Evolutionary conservation across 371 early-diverging fungal genomes (phyloP).

Genomic region (Rhizomucor miehei): DNA sequence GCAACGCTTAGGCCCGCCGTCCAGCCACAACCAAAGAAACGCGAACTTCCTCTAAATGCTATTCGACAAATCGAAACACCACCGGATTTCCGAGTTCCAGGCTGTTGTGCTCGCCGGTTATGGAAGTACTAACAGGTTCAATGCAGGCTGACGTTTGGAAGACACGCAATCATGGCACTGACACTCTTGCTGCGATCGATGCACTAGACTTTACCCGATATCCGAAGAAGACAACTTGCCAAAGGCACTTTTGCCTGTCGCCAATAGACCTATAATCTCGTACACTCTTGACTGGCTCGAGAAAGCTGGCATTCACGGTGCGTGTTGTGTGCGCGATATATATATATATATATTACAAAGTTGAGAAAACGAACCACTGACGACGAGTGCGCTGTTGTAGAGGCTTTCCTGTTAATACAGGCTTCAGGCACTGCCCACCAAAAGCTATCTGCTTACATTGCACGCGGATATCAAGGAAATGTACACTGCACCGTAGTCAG

Average conservation of each 20-base stretch:
- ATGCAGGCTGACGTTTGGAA: conserved; percentile 3
- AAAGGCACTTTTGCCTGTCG: conserved; percentile 90
- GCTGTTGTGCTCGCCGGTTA: conserved; percentile 79
- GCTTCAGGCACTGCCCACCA: conserved; percentile 35
- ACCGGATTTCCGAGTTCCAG: conserved; percentile 61
- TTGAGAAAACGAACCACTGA: background rate
- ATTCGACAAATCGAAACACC: conserved; percentile 46
- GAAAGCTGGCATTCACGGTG: conserved; percentile 82
- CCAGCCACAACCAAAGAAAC: too few relatives aligned
- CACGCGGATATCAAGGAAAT: conserved; percentile 70
- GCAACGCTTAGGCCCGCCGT: too few relatives aligned
- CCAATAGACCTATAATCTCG: conserved; percentile 89
- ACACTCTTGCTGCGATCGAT: conserved; percentile 1
- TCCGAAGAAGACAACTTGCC: conserved; percentile 81
- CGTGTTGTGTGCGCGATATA: too few relatives aligned
- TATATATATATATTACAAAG: background rate
- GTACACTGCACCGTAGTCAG: conserved; percentile 57
- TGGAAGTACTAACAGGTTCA: conserved; percentile 64
- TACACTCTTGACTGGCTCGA: conserved; percentile 94
- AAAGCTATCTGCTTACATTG: conserved; percentile 67
- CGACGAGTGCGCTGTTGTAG: conserved; percentile 27
- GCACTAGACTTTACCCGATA: conserved; percentile 75
- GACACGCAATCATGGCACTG: background rate
- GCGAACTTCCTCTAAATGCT: conserved; percentile 18
- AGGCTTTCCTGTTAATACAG: conserved; percentile 78